Conservation (phyloP, 2,329 filamentous ascomycete genomes). For the Huntiella moniliformis region DNA sequence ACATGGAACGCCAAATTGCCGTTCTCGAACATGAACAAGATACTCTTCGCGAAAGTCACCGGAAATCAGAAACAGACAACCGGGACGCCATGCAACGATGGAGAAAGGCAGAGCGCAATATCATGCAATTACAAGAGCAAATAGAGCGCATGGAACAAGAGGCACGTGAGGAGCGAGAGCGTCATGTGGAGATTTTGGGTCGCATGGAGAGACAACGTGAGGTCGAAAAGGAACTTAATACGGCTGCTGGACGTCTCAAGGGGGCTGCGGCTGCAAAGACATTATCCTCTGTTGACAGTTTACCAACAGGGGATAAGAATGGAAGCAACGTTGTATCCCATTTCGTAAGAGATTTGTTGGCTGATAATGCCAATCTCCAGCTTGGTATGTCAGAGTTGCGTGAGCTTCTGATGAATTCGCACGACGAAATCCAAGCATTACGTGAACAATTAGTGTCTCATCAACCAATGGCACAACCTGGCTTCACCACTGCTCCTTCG, state of each 20-base stretch:
- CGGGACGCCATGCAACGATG: slow-evolving; percentile 64
- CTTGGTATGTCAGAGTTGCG: slow-evolving; percentile 78
- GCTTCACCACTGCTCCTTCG: background rate
- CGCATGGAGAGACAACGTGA: slow-evolving; percentile 70
- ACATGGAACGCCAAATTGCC: slow-evolving; percentile 63
- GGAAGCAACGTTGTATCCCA: slow-evolving; percentile 57
- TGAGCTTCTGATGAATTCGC: slow-evolving; percentile 77
- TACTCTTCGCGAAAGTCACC: slow-evolving; percentile 47
- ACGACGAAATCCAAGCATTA: slow-evolving; percentile 79
- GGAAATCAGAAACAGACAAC: slow-evolving; percentile 52
- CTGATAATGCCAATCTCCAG: slow-evolving; percentile 89
- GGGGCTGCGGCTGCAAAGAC: slow-evolving; percentile 57
- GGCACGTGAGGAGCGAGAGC: slow-evolving; percentile 57
- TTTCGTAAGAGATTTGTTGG: slow-evolving; percentile 86
- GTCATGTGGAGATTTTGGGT: slow-evolving; percentile 61
- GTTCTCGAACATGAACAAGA: slow-evolving; percentile 68
- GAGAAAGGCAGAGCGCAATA: slow-evolving; percentile 64
- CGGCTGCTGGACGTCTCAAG: slow-evolving; percentile 62
- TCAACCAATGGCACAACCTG: slow-evolving; percentile 32
- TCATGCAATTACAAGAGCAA: slow-evolving; percentile 67
- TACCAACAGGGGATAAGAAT: slow-evolving; percentile 16
- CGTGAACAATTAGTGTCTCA: slow-evolving; percentile 66
- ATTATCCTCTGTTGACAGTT: slow-evolving; percentile 17
- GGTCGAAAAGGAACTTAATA: slow-evolving; percentile 65
- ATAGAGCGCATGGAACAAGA: slow-evolving; percentile 78